A percentile compares a stretch with the other conserved stretches of the same genome.
Conservation (phyloP, 352 stramenopile species). For the Thalassiosira mediterranea region DNA sequence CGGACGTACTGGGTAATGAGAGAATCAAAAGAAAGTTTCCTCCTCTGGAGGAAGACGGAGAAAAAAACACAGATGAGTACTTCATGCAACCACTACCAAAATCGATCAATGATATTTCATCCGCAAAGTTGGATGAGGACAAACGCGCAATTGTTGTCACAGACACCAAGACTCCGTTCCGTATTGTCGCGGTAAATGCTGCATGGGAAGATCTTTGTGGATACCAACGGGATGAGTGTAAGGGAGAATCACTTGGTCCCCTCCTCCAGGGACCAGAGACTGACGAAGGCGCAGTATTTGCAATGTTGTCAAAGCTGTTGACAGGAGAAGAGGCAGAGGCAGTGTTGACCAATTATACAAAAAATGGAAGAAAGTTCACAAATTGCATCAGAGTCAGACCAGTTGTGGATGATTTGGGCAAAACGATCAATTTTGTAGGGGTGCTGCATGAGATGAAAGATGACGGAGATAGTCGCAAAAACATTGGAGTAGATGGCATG, state of each 20-base stretch:
- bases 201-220: constrained; percentile 73
- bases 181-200: constrained; percentile 66
- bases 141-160: constrained; percentile 69
- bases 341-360: constrained; percentile 76
- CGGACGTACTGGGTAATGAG: constrained; percentile 2
- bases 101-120: constrained; percentile 26
- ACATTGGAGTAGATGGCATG: not conserved
- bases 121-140: constrained; percentile 29
- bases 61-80: not conserved
- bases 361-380: constrained; percentile 60
- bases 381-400: constrained; percentile 69
- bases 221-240: constrained; percentile 59
- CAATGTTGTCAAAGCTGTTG: constrained; percentile 60
- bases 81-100: constrained; percentile 22
- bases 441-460: constrained; percentile 67
- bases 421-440: constrained; percentile 72
- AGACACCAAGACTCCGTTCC: constrained; percentile 58
- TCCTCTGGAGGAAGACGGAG: constrained; percentile 10
- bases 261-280: constrained; percentile 69
- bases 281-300: constrained; percentile 49
- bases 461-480: not conserved
- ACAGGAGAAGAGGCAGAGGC: constrained; percentile 64
- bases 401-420: constrained; percentile 56
- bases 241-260: constrained; percentile 55
- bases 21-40: constrained; percentile 14